Percentiles rank a stretch among this genome's conserved stretches.
phyloP scores from a whole-genome alignment of 169 alveolate genomes.

The Eimeria zaria region DNA sequence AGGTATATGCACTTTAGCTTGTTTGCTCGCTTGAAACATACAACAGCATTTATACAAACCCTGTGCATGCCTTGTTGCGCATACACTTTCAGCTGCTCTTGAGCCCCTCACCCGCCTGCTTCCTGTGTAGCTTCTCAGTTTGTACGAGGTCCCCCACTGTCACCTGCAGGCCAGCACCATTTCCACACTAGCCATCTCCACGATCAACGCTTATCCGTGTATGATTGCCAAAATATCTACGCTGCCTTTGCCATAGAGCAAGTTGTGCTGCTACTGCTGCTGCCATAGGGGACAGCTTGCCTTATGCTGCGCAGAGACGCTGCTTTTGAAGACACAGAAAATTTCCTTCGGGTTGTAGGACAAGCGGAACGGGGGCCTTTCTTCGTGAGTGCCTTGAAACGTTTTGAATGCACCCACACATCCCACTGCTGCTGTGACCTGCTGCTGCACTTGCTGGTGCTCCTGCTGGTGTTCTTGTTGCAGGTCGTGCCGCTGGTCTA shows the following conservation, averaged over 20 bases:
- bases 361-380: constrained; percentile 41
- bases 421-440: neutral
- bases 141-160: constrained; percentile 94
- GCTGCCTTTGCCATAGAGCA: neutral
- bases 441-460: constrained; percentile 39
- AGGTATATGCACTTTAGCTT: neutral
- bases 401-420: neutral
- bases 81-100: neutral
- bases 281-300: constrained; percentile 6
- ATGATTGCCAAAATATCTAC: neutral
- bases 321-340: constrained; percentile 78
- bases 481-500: neutral
- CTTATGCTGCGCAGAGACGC: constrained; percentile 81
- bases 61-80: neutral
- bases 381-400: constrained; percentile 46
- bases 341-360: constrained; percentile 69
- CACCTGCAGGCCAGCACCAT: constrained; percentile 84
- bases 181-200: neutral
- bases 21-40: neutral
- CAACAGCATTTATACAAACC: neutral
- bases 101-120: constrained; percentile 89
- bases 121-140: constrained; percentile 91
- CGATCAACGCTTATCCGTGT: neutral
- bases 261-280: constrained; percentile 3
- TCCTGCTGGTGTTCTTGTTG: neutral